Conservation (phyloP, 768 basidiomycete genomes). For the Boletus insuetus region DNA sequence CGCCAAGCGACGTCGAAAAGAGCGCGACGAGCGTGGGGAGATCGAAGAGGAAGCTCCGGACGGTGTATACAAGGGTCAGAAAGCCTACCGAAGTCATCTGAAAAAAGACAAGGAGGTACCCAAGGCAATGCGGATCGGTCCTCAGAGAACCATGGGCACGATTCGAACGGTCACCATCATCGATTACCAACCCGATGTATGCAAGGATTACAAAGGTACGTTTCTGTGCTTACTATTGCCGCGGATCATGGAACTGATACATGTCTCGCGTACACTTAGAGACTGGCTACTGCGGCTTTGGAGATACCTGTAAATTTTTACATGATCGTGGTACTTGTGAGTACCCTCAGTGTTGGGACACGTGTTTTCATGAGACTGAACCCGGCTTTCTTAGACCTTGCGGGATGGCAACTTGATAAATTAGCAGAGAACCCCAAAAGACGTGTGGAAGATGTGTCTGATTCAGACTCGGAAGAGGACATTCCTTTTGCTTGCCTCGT, state of each 20-base stretch:
- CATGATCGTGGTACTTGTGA: conserved; percentile 95
- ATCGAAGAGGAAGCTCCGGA: conserved; percentile 61
- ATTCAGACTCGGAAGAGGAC: conserved; percentile 77
- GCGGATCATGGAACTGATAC: conserved; percentile 18
- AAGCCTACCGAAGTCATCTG: conserved; percentile 75
- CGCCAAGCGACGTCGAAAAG: conserved; percentile 63
- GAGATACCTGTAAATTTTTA: conserved; percentile 98
- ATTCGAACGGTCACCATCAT: conserved; percentile 93
- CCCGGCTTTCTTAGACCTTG: conserved; percentile 60
- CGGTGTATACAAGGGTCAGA: conserved; percentile 83
- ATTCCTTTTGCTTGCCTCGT: conserved; percentile 98
- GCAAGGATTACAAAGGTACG: conserved; percentile 98
- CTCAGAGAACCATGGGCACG: conserved; percentile 70
- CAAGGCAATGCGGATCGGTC: conserved; percentile 85
- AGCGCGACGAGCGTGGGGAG: conserved; percentile 47
- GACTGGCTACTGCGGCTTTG: conserved; percentile 98
- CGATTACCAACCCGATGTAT: conserved; percentile 99
- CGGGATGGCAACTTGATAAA: conserved; percentile 98
- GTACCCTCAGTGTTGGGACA: conserved; percentile 29
- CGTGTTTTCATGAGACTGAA: conserved; percentile 6
- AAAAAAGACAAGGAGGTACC: conserved; percentile 82
- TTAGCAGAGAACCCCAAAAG: conserved; percentile 74
- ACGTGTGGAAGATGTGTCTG: conserved; percentile 53
- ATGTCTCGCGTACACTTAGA: conserved; percentile 46
- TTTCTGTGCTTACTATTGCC: conserved; percentile 15